A percentile compares a stretch with the other conserved stretches of the same genome.
phyloP scores from a whole-genome alignment of 352 stramenopile species.

The Globisporangium emineosum region DNA sequence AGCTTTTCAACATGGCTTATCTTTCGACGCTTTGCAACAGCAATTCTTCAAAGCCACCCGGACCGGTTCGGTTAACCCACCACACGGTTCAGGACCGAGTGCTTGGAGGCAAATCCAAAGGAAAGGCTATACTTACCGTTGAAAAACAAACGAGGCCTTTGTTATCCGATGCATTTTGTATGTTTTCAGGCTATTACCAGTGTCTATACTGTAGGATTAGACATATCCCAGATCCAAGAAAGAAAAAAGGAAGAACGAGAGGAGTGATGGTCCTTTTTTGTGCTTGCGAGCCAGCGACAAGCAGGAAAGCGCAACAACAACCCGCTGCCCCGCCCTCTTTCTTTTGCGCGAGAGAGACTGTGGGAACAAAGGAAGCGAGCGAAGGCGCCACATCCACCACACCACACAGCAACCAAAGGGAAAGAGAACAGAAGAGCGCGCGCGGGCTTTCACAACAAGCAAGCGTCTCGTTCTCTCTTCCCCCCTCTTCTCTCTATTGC shows the following conservation, averaged over 20 bases:
- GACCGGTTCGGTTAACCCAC: neutral
- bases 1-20: neutral
- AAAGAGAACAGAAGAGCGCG: neutral
- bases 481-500: neutral
- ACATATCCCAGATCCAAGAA: too few relatives aligned
- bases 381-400: neutral
- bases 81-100: neutral
- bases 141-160: too few relatives aligned
- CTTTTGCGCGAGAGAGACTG: neutral
- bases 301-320: too few relatives aligned
- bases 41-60: neutral
- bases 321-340: too few relatives aligned
- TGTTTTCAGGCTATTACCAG: too few relatives aligned
- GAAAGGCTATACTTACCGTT: neutral
- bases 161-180: neutral
- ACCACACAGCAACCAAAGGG: slow-evolving; percentile 3
- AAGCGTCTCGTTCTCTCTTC: neutral
- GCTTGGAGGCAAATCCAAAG: too few relatives aligned
- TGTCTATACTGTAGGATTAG: too few relatives aligned
- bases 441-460: neutral
- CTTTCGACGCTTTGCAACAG: neutral
- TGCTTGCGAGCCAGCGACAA: slow-evolving; percentile 4
- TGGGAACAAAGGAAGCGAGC: neutral
- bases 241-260: neutral
- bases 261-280: neutral